Percentiles rank a stretch among this genome's conserved stretches.
phyloP scores from a whole-genome alignment of 1,139 yeast species.

The Kazachstania sp. region DNA sequence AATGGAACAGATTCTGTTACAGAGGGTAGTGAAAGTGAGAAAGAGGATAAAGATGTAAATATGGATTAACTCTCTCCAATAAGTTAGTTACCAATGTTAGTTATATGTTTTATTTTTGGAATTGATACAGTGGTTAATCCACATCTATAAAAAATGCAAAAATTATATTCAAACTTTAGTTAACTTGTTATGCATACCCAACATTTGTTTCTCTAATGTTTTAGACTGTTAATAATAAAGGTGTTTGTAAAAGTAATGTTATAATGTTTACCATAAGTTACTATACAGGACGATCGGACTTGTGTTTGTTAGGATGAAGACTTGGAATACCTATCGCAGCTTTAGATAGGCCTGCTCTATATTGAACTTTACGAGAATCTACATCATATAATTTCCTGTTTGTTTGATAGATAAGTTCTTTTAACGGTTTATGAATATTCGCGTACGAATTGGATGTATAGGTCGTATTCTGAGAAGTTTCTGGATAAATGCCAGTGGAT shows the following conservation, averaged over 20 bases:
- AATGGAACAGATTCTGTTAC: conserved; percentile 30
- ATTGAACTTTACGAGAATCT: conserved; percentile 18
- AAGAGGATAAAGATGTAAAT: conserved; percentile 5
- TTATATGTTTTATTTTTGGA: neutral
- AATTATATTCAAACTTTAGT: too few relatives aligned
- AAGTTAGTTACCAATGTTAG: neutral
- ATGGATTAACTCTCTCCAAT: neutral
- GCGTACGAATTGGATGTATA: too few relatives aligned
- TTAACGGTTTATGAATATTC: conserved; percentile 18
- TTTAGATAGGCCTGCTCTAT: conserved; percentile 23
- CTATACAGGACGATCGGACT: neutral
- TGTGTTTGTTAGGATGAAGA: conserved; percentile 4
- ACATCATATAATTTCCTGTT: conserved; percentile 19
- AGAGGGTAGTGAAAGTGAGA: conserved; percentile 6
- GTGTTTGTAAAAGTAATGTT: too few relatives aligned
- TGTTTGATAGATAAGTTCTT: conserved; percentile 20
- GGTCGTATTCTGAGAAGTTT: too few relatives aligned
- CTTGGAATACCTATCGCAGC: conserved; percentile 4
- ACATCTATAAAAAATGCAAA: too few relatives aligned
- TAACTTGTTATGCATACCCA: too few relatives aligned
- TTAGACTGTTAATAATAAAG: too few relatives aligned
- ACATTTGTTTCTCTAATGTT: too few relatives aligned
- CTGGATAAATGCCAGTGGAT: too few relatives aligned
- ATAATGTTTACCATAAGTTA: too few relatives aligned
- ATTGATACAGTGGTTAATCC: neutral